phyloP scores from a whole-genome alignment of 2,329 filamentous ascomycete species.

The Beauveria caledonica region DNA sequence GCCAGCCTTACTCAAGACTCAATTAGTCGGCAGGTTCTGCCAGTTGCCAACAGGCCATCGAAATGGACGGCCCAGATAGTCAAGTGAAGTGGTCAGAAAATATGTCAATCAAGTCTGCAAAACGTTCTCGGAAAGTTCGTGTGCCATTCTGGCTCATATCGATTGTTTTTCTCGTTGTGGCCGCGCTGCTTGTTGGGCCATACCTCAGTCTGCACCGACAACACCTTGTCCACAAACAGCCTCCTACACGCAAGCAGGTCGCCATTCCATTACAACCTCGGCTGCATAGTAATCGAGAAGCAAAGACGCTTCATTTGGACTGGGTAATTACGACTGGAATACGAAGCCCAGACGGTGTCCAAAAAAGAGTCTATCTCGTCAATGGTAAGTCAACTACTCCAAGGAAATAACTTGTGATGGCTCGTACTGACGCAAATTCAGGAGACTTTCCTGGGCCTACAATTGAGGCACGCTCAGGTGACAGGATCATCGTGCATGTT shows the following conservation, averaged over 20 bases:
- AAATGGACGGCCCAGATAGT: background rate
- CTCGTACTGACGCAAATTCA: background rate
- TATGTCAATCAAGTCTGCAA: background rate
- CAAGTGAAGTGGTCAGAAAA: background rate
- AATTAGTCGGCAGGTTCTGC: background rate
- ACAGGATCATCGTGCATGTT: constrained; percentile 49
- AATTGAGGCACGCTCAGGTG: constrained; percentile 45
- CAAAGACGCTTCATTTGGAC: constrained; percentile 4
- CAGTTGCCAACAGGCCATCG: background rate
- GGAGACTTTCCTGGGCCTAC: constrained; percentile 29
- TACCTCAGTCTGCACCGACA: background rate
- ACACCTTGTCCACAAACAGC: background rate
- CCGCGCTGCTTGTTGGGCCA: background rate
- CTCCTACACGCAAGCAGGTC: background rate
- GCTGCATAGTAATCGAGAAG: background rate
- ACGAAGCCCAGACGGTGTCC: constrained; percentile 10
- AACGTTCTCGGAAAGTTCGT: background rate
- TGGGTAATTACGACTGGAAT: constrained; percentile 7
- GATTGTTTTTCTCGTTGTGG: background rate
- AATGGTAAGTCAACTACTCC: constrained; percentile 4
- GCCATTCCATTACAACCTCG: constrained; percentile 7
- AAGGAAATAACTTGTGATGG: too few relatives aligned
- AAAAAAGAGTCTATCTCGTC: constrained; percentile 12
- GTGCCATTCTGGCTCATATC: background rate
- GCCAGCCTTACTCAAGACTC: background rate